Evolutionary conservation across 805 yeast genomes (phyloP), one percentile per base, ranked within the genome.

Genomic region (Maudiozyma serrabonitensis): DNA sequence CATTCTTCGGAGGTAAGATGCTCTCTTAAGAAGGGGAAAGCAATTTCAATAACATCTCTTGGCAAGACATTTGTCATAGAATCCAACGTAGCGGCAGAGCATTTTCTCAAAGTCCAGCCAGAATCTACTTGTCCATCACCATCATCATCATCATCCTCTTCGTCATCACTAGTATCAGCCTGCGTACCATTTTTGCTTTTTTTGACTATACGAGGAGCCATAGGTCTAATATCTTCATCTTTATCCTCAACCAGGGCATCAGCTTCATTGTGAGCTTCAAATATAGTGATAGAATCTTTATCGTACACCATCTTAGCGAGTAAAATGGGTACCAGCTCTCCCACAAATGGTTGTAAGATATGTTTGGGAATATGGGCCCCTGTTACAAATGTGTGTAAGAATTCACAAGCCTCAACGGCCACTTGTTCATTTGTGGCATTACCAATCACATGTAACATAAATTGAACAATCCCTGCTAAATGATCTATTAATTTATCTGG

Each of bases 71-170:
- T 72, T 0, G 97, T 84, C 49, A 93, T 69, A 1, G 83, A 76
- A 63, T 93, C 99, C 41, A 93, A 72, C 0, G 97, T 84, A 4
- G 97, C 93, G 3, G 98, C 98, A 4, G 95, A 76, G 66, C 98
- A 91, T 68, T 91, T 91, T 60, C 99, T 76, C 51, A 93, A 69
- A 59, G 82, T 88, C 99, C 99, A 93, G 57, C 81, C 87, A 35
- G 82, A 79, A 43, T 81, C 75, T 37, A 77, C 81, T 49, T 76
- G 82, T 45, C 76, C 84, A 47, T 78, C 85, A 45, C 80, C 88
- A 28, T 80, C 90, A 11, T 82, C 93, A 31, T 81, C 91, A 25
- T 79, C 87, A 15, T 79, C 84, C 28, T 75, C 82, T 41, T 78
- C 82, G 15, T 75, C 81, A 9, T 75, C 80, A 21, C 68, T 74